phyloP scores from a whole-genome alignment of 2,329 filamentous ascomycete genomes.

The Gliomastix tumulicola region DNA sequence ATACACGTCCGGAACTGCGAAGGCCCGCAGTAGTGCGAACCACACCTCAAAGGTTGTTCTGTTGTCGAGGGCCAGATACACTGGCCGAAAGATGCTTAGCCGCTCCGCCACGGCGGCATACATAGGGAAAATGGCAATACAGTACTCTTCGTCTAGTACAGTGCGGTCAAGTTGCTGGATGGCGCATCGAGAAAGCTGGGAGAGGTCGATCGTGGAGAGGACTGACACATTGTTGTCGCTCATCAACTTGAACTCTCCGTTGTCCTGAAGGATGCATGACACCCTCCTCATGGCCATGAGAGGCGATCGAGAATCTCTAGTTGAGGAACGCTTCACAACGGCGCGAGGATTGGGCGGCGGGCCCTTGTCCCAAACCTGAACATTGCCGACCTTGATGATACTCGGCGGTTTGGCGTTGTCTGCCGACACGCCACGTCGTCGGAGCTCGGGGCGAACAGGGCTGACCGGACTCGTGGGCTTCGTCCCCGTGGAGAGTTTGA shows the following conservation, averaged over 20 bases:
- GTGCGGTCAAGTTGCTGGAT: conserved; percentile 87
- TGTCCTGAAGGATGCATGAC: conserved; percentile 90
- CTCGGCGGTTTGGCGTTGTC: conserved; percentile 37
- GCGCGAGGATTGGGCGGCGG: conserved; percentile 45
- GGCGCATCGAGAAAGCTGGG: conserved; percentile 81
- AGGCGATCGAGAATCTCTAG: conserved; percentile 45
- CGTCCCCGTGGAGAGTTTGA: conserved; percentile 42
- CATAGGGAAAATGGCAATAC: conserved; percentile 90
- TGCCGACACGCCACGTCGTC: conserved; percentile 27
- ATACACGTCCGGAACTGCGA: conserved; percentile 88
- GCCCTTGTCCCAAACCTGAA: conserved; percentile 86
- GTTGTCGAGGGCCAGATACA: conserved; percentile 82
- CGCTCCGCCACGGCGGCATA: conserved; percentile 71
- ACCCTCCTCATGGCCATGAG: conserved; percentile 74
- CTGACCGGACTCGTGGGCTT: conserved; percentile 21
- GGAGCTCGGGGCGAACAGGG: conserved; percentile 33
- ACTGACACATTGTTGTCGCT: conserved; percentile 77
- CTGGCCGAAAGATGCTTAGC: conserved; percentile 73
- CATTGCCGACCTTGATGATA: conserved; percentile 92
- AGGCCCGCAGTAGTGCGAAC: conserved; percentile 87
- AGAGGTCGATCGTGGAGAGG: conserved; percentile 77
- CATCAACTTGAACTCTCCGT: conserved; percentile 87
- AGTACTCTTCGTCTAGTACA: conserved; percentile 87
- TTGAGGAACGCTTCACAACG: conserved; percentile 50
- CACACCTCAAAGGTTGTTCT: conserved; percentile 93